Conservation (phyloP, 176 grass and related monocot species). For the Cymbopogon citratus region DNA sequence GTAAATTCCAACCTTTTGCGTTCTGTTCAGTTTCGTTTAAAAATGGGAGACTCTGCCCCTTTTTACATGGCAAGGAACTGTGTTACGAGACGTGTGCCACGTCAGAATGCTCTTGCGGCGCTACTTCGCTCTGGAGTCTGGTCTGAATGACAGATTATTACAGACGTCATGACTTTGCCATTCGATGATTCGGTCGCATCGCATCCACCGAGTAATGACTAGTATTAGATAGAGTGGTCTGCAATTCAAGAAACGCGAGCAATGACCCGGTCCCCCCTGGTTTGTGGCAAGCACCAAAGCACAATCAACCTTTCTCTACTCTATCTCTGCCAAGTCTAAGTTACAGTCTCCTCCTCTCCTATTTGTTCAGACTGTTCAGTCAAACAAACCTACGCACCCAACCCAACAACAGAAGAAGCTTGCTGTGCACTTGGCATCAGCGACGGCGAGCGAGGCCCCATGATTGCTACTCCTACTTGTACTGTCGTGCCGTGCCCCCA, state of each 20-base stretch:
- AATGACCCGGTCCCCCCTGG: background rate
- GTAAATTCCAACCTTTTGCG: too few species aligned
- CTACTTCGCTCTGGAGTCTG: background rate
- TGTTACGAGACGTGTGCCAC: background rate
- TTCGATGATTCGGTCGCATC: background rate
- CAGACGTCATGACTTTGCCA: background rate
- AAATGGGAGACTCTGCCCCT: background rate
- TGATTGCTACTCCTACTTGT: too few species aligned
- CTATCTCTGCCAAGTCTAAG: too few species aligned
- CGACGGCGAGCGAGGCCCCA: background rate
- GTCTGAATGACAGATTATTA: background rate
- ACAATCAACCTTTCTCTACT: too few species aligned
- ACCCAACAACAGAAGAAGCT: background rate
- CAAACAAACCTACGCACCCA: background rate
- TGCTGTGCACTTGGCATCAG: background rate
- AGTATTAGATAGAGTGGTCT: background rate
- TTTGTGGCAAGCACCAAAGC: background rate
- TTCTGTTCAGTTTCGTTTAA: too few species aligned
- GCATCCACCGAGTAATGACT: background rate
- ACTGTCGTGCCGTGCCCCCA: slow-evolving; percentile 38
- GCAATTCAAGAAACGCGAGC: slow-evolving; percentile 12
- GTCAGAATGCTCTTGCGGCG: background rate
- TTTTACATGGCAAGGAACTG: background rate
- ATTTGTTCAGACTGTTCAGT: background rate
- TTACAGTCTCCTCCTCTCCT: background rate